Percentiles rank a stretch among this genome's conserved stretches.
phyloP scores from a whole-genome alignment of 2,329 filamentous ascomycete genomes.

The Dothideomycetes sp. region DNA sequence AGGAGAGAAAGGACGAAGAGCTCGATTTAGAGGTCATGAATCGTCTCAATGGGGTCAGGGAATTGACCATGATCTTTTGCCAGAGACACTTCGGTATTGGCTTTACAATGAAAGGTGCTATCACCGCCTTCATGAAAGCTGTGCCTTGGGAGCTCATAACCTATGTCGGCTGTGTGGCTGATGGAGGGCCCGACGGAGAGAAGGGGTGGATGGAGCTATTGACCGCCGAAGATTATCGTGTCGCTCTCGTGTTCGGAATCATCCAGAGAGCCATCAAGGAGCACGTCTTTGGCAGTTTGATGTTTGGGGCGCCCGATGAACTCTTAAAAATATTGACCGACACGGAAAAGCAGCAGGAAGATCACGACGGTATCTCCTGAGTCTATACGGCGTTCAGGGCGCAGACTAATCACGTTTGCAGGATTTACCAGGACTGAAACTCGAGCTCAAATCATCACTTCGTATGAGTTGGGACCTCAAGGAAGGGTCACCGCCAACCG shows the following conservation, averaged over 20 bases:
- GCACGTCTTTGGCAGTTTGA: slow-evolving; percentile 23
- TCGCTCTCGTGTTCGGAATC: slow-evolving; percentile 22
- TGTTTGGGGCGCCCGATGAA: slow-evolving; percentile 20
- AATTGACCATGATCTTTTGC: not conserved
- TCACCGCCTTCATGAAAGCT: not conserved
- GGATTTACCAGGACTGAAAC: slow-evolving; percentile 22
- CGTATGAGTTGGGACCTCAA: slow-evolving; percentile 1
- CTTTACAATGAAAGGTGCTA: not conserved
- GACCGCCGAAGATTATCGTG: slow-evolving; percentile 12
- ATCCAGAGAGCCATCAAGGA: slow-evolving; percentile 24
- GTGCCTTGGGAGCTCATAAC: slow-evolving; percentile 15
- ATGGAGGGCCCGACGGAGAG: slow-evolving; percentile 19
- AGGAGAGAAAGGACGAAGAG: slow-evolving; percentile 5
- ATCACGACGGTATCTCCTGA: slow-evolving; percentile 30
- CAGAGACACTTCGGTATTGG: not conserved
- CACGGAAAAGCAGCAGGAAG: slow-evolving; percentile 30
- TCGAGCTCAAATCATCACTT: slow-evolving; percentile 16
- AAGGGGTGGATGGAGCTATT: slow-evolving; percentile 21
- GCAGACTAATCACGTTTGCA: no score
- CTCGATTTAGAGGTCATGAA: not conserved
- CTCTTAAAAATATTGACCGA: slow-evolving; percentile 25
- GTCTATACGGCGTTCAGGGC: no score
- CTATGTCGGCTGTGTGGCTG: slow-evolving; percentile 26
- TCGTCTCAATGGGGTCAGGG: not conserved
- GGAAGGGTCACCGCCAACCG: not conserved